These are phyloP conservation scores for Lipomyces starkeyi DNA, from an alignment of 805 yeast species.

Conservation along the genomic window DNA sequence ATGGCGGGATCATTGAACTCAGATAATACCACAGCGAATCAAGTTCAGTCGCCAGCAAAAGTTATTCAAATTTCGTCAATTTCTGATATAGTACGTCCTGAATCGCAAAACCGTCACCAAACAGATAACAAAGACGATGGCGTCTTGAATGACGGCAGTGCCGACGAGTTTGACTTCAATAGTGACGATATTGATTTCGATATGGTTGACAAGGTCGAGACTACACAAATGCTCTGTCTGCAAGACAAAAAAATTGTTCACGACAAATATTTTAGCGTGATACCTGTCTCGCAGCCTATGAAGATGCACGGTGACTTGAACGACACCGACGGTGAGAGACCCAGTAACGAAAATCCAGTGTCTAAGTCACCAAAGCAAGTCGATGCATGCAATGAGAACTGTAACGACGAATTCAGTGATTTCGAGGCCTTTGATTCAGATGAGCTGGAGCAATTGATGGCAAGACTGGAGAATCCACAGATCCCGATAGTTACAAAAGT, in stretches of 20 bases:
- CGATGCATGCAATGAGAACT: not conserved
- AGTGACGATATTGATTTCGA: slow-evolving; percentile 22
- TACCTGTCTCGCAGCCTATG: not conserved
- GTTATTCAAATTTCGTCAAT: not conserved
- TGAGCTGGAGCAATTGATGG: slow-evolving; percentile 6
- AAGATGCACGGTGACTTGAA: not conserved
- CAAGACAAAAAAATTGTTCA: not conserved
- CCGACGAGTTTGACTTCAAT: slow-evolving; percentile 14
- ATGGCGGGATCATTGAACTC: not conserved
- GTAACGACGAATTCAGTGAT: slow-evolving; percentile 1
- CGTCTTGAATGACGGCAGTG: not conserved
- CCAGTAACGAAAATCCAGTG: not conserved
- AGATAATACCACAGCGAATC: not conserved
- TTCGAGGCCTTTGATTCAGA: not conserved
- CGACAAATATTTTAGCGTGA: not conserved
- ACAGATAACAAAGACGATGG: not conserved
- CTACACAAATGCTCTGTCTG: not conserved
- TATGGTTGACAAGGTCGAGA: slow-evolving; percentile 7
- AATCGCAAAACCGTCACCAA: not conserved
- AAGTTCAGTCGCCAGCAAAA: not conserved
- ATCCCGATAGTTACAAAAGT: not conserved
- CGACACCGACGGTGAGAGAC: not conserved
- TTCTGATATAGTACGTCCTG: not conserved
- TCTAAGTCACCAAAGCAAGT: not conserved
- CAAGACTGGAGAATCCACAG: slow-evolving; percentile 4